phyloP scores from a whole-genome alignment of 1,284 basidiomycete genomes.

The Microbotryum intermedium region DNA sequence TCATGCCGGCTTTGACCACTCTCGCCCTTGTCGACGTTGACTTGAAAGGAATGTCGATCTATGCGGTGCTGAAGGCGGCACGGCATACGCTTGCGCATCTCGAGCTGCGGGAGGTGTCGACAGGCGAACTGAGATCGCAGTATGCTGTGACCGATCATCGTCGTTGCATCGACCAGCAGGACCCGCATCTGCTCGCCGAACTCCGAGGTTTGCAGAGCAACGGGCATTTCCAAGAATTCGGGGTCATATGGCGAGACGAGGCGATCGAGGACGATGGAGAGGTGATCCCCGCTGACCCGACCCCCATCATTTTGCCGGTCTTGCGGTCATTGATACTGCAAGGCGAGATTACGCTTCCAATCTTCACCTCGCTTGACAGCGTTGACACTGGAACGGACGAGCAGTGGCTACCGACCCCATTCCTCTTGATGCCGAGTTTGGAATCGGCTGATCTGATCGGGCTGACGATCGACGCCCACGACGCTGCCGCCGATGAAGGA shows the following conservation, averaged over 20 bases:
- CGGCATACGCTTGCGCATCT: not conserved
- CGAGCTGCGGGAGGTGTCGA: not conserved
- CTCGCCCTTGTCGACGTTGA: too few species aligned
- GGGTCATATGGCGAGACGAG: not conserved
- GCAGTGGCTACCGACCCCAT: constrained; percentile 4
- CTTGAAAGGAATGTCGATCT: too few species aligned
- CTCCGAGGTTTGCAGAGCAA: not conserved
- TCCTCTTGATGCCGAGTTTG: constrained; percentile 22
- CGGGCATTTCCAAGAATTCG: not conserved
- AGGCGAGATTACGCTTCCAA: constrained; percentile 6
- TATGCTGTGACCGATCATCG: too few species aligned
- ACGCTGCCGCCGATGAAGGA: not conserved
- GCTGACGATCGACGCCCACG: constrained; percentile 3
- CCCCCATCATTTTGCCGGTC: constrained; percentile 10
- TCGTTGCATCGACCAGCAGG: too few species aligned
- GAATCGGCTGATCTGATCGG: not conserved
- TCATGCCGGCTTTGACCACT: too few species aligned
- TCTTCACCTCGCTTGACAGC: constrained; percentile 5
- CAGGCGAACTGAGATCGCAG: not conserved
- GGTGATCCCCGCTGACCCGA: not conserved
- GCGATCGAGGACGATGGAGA: not conserved
- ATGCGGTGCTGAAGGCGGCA: too few species aligned
- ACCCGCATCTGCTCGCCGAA: too few species aligned
- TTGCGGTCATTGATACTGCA: not conserved
- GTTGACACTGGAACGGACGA: constrained; percentile 1